A percentile compares a stretch with the other conserved stretches of the same genome.
Conservation (phyloP, 345 rosid genomes). For the Leavenworthia alabamica region DNA sequence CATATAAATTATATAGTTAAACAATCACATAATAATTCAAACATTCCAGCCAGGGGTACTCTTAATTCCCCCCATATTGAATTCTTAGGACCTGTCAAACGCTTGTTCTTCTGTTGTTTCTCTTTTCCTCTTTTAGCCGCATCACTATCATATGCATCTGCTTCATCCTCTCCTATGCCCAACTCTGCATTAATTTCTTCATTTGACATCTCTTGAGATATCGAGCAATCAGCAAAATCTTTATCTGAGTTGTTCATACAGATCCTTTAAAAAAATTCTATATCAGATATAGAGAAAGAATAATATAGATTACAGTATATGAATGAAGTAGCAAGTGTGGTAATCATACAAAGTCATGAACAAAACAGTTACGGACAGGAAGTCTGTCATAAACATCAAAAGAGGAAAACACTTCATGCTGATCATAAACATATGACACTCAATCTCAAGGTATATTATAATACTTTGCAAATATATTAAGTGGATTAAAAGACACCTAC, state of each 20-base stretch:
- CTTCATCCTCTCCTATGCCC: slow-evolving; percentile 85
- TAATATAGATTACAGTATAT: not conserved
- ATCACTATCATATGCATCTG: slow-evolving; percentile 57
- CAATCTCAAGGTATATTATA: not conserved
- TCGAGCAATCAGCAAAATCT: slow-evolving; percentile 71
- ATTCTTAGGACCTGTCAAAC: slow-evolving; percentile 41
- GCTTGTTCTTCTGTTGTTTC: slow-evolving; percentile 44
- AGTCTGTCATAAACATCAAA: not conserved
- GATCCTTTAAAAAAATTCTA: slow-evolving; percentile 41
- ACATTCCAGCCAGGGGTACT: not conserved
- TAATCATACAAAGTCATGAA: not conserved
- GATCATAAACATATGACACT: not conserved
- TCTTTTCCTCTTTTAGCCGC: slow-evolving; percentile 44
- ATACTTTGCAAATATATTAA: not conserved
- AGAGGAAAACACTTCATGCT: not conserved
- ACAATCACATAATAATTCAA: not conserved
- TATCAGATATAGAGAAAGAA: slow-evolving; percentile 10
- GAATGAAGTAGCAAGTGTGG: not conserved
- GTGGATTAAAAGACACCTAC: not conserved
- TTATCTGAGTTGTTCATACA: slow-evolving; percentile 72
- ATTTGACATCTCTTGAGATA: slow-evolving; percentile 85
- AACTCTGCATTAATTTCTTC: slow-evolving; percentile 88
- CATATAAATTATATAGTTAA: slow-evolving; percentile 13
- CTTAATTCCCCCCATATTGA: slow-evolving; percentile 1
- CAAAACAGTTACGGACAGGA: not conserved